These are phyloP conservation scores for Scheffersomyces coipomensis DNA, from an alignment of 805 yeast species.

Conservation along the genomic window DNA sequence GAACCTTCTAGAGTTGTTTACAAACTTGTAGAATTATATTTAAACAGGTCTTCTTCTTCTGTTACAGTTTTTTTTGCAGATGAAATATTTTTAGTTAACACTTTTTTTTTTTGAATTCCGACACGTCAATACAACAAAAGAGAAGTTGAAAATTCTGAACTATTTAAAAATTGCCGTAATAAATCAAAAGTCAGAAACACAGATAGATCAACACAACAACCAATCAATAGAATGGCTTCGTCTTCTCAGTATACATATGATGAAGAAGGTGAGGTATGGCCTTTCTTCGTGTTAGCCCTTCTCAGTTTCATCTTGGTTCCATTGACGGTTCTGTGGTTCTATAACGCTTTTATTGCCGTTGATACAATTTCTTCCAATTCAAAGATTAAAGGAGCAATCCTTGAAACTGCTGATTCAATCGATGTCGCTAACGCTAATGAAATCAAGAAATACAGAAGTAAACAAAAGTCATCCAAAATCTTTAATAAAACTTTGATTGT, in stretches of 20 bases:
- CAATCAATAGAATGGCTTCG: slow-evolving; percentile 19
- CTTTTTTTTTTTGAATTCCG: no score
- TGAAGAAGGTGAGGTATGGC: slow-evolving; percentile 91
- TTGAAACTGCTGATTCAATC: slow-evolving; percentile 31
- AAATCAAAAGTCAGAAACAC: no score
- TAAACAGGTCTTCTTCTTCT: no score
- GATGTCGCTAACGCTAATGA: slow-evolving; percentile 24
- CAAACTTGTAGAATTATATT: no score
- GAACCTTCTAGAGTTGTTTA: no score
- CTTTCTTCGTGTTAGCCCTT: slow-evolving; percentile 78
- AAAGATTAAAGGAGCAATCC: slow-evolving; percentile 29
- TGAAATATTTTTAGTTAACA: no score
- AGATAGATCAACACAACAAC: background rate
- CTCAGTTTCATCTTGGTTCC: slow-evolving; percentile 70
- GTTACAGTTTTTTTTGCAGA: no score
- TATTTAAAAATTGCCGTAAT: no score
- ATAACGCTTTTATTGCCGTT: slow-evolving; percentile 19
- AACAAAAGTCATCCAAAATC: slow-evolving; percentile 25
- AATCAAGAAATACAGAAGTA: slow-evolving; percentile 23
- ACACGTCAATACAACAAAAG: no score
- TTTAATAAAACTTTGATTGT: slow-evolving; percentile 36
- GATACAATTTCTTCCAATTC: slow-evolving; percentile 18
- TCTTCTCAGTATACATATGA: slow-evolving; percentile 70
- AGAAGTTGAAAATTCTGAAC: no score
- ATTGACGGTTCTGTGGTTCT: slow-evolving; percentile 37